These are phyloP conservation scores for Diplosphaera chodatii DNA, from an alignment of 139 green algal genomes.

Conservation along the genomic window DNA sequence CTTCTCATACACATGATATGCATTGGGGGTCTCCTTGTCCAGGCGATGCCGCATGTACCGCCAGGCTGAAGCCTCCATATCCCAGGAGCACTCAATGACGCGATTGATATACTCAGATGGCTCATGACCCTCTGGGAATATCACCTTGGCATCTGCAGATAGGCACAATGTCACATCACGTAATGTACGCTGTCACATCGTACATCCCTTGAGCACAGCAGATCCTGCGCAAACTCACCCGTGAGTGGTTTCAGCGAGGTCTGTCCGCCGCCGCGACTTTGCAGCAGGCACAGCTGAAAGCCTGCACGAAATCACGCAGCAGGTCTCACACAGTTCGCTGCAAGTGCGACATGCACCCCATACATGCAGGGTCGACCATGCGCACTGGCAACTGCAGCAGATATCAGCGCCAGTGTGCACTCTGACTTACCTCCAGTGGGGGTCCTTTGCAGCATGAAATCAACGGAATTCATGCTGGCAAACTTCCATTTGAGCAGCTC, in stretches of 20 bases:
- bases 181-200: no score
- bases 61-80: conserved; percentile 52
- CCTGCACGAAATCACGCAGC: no score
- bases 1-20: conserved; percentile 64
- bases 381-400: no score
- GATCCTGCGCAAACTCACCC: no score
- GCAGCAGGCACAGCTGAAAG: conserved; percentile 21
- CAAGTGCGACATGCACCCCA: no score
- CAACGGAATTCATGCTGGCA: conserved; percentile 89
- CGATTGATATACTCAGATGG: conserved; percentile 25
- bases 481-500: conserved; percentile 98
- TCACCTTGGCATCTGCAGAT: conserved; percentile 27
- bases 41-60: conserved; percentile 71
- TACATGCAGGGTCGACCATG: no score
- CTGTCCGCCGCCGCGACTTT: conserved; percentile 7
- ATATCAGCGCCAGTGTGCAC: no score
- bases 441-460: conserved; percentile 67
- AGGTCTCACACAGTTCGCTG: no score
- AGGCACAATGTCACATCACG: no score
- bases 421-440: neutral
- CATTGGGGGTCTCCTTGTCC: conserved; percentile 85
- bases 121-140: conserved; percentile 28
- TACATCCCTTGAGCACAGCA: no score
- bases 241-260: conserved; percentile 5
- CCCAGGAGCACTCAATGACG: conserved; percentile 82